A percentile compares a stretch with the other conserved stretches of the same genome.
Conservation (phyloP, 1,284 basidiomycete genomes). For the Pascua guehoae region DNA sequence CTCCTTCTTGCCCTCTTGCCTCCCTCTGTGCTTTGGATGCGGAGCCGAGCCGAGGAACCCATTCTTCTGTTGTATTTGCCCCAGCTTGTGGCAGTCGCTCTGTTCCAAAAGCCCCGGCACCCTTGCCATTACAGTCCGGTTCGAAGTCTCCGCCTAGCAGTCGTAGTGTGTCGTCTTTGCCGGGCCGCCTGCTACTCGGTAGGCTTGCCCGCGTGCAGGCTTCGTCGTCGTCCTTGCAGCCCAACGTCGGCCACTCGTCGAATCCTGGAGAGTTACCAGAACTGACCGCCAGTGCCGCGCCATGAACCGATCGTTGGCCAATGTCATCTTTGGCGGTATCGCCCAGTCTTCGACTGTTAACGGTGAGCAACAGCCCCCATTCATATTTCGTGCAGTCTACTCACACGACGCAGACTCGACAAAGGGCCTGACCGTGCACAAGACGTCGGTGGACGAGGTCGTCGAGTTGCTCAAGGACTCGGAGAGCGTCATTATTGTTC, state of each 20-base stretch:
- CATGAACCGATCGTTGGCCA: conserved; percentile 59
- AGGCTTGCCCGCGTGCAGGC: too few relatives aligned
- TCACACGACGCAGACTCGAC: conserved; percentile 57
- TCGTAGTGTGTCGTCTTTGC: too few relatives aligned
- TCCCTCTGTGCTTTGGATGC: too few relatives aligned
- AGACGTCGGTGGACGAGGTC: conserved; percentile 70
- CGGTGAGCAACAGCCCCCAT: conserved; percentile 9
- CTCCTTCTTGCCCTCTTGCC: too few relatives aligned
- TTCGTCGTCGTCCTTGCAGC: too few relatives aligned
- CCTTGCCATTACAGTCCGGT: too few relatives aligned
- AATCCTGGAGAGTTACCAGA: background rate
- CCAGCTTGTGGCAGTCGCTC: background rate
- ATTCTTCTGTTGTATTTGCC: background rate
- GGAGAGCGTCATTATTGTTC: conserved; percentile 80
- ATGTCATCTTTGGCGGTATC: conserved; percentile 60
- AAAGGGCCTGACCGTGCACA: conserved; percentile 66
- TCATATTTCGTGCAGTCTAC: too few relatives aligned
- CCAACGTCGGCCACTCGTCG: too few relatives aligned
- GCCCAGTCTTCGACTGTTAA: conserved; percentile 55
- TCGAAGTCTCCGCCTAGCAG: too few relatives aligned
- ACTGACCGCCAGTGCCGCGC: conserved; percentile 64
- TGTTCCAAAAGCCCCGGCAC: too few relatives aligned
- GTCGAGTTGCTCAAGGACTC: conserved; percentile 70
- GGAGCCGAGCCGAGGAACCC: too few relatives aligned
- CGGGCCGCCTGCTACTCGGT: too few relatives aligned